Percentiles rank a stretch among this genome's conserved stretches.
Evolutionary conservation across 495 filamentous ascomycete genomes (phyloP).

Genomic region (Penicillium paxilli): DNA sequence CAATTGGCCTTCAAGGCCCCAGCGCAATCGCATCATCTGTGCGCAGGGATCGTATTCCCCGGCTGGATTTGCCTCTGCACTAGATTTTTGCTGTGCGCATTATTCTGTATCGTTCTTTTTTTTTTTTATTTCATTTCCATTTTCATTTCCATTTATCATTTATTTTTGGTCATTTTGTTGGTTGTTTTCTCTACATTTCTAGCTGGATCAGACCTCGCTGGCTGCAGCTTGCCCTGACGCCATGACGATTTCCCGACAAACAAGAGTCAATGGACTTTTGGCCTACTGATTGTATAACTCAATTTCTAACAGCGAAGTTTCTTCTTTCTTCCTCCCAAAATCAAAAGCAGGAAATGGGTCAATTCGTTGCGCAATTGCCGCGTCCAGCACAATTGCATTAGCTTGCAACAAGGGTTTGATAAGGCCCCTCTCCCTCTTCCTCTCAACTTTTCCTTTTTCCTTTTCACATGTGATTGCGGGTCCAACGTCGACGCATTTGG

Average conservation of each 20-base stretch:
- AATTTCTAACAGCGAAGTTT: no score
- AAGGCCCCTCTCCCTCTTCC: slow-evolving; percentile 11
- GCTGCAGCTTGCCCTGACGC: slow-evolving; percentile 6
- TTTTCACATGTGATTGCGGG: slow-evolving; percentile 44
- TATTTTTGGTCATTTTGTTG: neutral
- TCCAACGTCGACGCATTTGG: slow-evolving; percentile 27
- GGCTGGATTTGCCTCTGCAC: slow-evolving; percentile 1
- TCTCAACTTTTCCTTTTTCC: no score
- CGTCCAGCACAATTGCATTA: slow-evolving; percentile 4
- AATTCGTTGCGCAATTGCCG: slow-evolving; percentile 2
- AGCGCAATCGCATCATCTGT: slow-evolving; percentile 26
- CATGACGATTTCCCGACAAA: slow-evolving; percentile 2
- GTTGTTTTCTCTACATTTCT: neutral
- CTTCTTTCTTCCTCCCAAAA: neutral
- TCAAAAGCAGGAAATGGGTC: neutral
- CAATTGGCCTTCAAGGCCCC: slow-evolving; percentile 14
- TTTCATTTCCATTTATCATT: neutral
- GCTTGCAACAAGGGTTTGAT: slow-evolving; percentile 13
- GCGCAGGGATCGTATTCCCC: slow-evolving; percentile 9
- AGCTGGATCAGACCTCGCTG: neutral
- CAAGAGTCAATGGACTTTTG: neutral
- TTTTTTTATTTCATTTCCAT: neutral
- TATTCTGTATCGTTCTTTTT: neutral
- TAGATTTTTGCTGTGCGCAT: neutral
- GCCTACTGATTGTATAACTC: no score